Conservation (phyloP, 1,284 basidiomycete genomes). For the Cryptococcus deneoformans region DNA sequence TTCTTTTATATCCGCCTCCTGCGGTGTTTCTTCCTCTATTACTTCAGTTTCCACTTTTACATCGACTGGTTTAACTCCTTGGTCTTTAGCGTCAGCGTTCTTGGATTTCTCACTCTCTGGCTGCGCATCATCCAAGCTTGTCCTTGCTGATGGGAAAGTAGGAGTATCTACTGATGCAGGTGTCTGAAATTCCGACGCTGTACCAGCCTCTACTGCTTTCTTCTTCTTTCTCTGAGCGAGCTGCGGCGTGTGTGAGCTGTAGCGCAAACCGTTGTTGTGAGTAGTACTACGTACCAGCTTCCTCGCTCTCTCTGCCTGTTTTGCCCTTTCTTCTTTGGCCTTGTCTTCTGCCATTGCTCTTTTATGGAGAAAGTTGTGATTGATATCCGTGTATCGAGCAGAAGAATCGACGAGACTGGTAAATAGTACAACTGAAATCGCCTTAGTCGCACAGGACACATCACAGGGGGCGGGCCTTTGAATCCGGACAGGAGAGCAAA, state of each 20-base stretch:
- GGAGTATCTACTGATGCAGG: slow-evolving; percentile 16
- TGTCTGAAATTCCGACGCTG: slow-evolving; percentile 7
- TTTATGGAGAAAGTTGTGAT: not conserved
- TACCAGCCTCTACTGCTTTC: slow-evolving; percentile 15
- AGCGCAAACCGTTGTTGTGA: not conserved
- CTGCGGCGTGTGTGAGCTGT: slow-evolving; percentile 2
- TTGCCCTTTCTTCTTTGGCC: slow-evolving; percentile 33
- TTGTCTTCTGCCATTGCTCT: slow-evolving; percentile 5
- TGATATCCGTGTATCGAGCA: too few species aligned
- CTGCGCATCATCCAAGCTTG: slow-evolving; percentile 15
- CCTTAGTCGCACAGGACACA: too few species aligned
- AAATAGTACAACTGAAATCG: too few species aligned
- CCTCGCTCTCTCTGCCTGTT: slow-evolving; percentile 45
- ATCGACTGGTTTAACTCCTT: not conserved
- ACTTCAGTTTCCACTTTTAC: not conserved
- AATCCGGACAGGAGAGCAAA: too few species aligned
- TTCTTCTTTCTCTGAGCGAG: slow-evolving; percentile 29
- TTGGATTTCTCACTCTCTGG: slow-evolving; percentile 1
- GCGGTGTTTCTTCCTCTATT: slow-evolving; percentile 1
- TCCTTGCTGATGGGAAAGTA: slow-evolving; percentile 24
- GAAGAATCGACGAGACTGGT: too few species aligned
- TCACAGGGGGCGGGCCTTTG: too few species aligned
- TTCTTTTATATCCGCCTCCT: not conserved
- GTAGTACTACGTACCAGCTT: slow-evolving; percentile 30
- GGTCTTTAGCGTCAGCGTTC: not conserved